Evolutionary conservation across 2,329 filamentous ascomycete genomes (phyloP).

Genomic region (Amylocarpus encephaloides): DNA sequence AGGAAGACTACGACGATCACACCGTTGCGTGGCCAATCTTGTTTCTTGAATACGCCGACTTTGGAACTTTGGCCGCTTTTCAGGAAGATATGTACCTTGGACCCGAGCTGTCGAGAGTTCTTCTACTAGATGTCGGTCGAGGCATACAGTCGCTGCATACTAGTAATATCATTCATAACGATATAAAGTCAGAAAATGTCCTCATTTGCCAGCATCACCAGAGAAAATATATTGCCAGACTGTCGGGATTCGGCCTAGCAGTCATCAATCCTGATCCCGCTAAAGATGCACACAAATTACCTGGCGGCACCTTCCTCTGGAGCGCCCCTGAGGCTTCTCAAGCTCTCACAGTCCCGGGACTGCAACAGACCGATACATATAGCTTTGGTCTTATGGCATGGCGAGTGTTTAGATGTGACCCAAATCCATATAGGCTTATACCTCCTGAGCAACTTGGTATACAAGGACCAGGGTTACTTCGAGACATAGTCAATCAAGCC

Average conservation of each 20-base stretch:
- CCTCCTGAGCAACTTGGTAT: not conserved
- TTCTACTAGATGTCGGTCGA: constrained; percentile 5
- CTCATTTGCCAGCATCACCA: constrained; percentile 4
- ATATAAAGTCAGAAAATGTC: constrained; percentile 10
- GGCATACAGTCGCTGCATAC: constrained; percentile 4
- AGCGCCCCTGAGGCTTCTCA: not conserved
- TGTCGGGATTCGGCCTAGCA: constrained; percentile 5
- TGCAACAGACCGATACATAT: constrained; percentile 4
- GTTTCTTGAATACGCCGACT: constrained; percentile 10
- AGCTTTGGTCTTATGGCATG: constrained; percentile 5
- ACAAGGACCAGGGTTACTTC: not conserved
- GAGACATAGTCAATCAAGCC: not conserved
- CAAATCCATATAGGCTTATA: constrained; percentile 1
- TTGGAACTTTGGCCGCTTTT: constrained; percentile 6
- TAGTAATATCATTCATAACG: constrained; percentile 6
- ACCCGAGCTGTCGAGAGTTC: not conserved
- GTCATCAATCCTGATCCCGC: constrained; percentile 4
- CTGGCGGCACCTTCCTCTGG: constrained; percentile 1
- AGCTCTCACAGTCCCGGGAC: not conserved
- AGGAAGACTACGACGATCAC: constrained; percentile 3
- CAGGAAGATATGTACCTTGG: constrained; percentile 3
- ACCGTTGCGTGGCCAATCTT: constrained; percentile 2
- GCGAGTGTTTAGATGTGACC: not conserved
- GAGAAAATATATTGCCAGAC: constrained; percentile 2
- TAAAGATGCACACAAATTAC: not conserved